These are phyloP conservation scores for Trypanosoma mega DNA, from an alignment of 208 protist genomes.

Conservation along the genomic window DNA sequence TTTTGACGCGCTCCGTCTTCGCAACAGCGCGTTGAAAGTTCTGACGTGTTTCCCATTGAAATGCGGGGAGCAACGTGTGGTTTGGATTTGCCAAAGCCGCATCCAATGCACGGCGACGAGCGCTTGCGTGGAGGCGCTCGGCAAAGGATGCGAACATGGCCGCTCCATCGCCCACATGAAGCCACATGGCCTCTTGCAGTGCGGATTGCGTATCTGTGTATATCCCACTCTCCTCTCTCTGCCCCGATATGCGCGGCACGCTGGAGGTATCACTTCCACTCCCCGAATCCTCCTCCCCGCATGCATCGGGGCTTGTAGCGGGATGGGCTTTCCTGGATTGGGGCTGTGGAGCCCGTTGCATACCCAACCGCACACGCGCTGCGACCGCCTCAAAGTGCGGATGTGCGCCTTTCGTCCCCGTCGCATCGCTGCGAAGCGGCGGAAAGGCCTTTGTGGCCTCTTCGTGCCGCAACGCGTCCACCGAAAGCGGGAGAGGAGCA, in stretches of 20 bases:
- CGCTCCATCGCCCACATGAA: conserved; percentile 15
- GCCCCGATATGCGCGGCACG: too few relatives aligned
- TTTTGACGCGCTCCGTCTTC: background rate
- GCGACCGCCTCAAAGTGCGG: background rate
- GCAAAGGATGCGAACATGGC: conserved; percentile 18
- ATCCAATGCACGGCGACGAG: conserved; percentile 13
- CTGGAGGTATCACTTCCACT: too few relatives aligned
- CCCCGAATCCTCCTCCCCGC: too few relatives aligned
- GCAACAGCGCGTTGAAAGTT: conserved; percentile 6
- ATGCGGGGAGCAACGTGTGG: conserved; percentile 13
- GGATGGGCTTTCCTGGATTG: too few relatives aligned
- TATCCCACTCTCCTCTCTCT: too few relatives aligned
- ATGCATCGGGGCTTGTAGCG: too few relatives aligned
- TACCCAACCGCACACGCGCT: too few relatives aligned
- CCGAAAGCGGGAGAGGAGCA: conserved; percentile 6
- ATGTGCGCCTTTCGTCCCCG: background rate
- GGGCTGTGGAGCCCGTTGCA: too few relatives aligned
- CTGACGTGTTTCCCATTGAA: conserved; percentile 21
- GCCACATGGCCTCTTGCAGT: conserved; percentile 2
- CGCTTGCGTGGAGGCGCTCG: background rate
- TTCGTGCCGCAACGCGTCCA: conserved; percentile 17
- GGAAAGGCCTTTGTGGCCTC: conserved; percentile 13
- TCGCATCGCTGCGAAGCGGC: background rate
- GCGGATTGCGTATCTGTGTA: conserved; percentile 4
- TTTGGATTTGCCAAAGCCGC: background rate